Conservation (phyloP, 2,329 filamentous ascomycete genomes). For the Pezicula carpinea region DNA sequence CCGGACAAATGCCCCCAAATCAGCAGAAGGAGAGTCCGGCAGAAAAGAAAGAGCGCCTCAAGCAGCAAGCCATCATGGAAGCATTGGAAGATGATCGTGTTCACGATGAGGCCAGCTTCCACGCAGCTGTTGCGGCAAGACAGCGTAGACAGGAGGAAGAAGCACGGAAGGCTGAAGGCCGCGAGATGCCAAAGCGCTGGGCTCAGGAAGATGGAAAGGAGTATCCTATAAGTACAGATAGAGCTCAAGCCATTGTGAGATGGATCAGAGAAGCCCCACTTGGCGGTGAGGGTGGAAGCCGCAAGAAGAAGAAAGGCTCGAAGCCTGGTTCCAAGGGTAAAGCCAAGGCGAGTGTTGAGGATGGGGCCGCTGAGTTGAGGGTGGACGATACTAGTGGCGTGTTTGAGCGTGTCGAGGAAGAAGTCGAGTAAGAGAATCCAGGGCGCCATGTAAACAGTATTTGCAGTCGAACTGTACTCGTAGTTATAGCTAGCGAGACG, state of each 20-base stretch:
- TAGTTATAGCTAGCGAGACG: too few relatives aligned
- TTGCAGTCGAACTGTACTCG: too few relatives aligned
- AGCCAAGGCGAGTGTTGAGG: constrained; percentile 10
- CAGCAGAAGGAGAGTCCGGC: constrained; percentile 42
- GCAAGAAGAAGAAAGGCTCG: constrained; percentile 32
- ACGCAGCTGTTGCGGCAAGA: constrained; percentile 55
- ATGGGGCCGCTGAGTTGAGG: constrained; percentile 10
- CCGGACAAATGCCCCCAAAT: constrained; percentile 29
- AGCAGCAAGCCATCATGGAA: constrained; percentile 62
- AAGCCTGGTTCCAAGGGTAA: constrained; percentile 17
- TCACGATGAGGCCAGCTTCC: constrained; percentile 61
- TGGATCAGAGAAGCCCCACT: constrained; percentile 62
- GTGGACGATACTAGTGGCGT: constrained; percentile 13
- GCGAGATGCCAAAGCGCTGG: constrained; percentile 46
- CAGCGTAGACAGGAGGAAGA: constrained; percentile 55
- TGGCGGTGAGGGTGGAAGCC: constrained; percentile 27
- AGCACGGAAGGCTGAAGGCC: constrained; percentile 21
- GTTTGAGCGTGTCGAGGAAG: constrained; percentile 24
- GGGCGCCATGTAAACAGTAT: too few relatives aligned
- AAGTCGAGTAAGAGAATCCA: constrained; percentile 19
- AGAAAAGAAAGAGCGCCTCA: constrained; percentile 53
- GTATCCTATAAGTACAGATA: constrained; percentile 64
- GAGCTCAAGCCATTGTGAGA: constrained; percentile 61
- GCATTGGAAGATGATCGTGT: constrained; percentile 64
- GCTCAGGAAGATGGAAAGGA: constrained; percentile 62